Base-by-base conservation (phyloP, 2,329 filamentous ascomycete genomes). In the Venturiaceae sp. region DNA sequence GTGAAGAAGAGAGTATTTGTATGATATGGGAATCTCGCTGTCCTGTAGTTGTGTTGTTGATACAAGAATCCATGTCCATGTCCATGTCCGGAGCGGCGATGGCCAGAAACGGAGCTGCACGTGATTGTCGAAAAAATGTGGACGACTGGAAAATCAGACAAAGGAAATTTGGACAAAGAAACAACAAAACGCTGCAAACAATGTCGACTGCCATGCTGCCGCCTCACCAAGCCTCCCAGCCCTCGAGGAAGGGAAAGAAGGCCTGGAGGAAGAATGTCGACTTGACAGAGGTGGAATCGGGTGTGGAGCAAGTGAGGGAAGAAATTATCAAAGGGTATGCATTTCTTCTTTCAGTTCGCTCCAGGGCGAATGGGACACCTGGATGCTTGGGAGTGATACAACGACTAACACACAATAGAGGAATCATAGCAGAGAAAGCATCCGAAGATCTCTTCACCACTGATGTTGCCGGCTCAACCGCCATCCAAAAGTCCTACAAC, bases 251-350 rank as follows among this genome's bases (percentile, higher is more conserved):
- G 72, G 94, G 95, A 66, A 97, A 97, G 76, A 97, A 95, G 77
- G 92, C 94, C 33, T 99, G 94, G 94, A 83, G 94, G 69, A 99
- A 97, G 74, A 96, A 99, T 75, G 90, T 99, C 72, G 90, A 99
- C 74, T 83, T 97, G 62, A 87, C 89, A 30, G 86, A 95, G 62
- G 83, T 99, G 28, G 82, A 92, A 66, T 77, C 87, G 57, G 94
- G 94, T 61, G 82, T 99, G 34, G 86, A 91, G 62, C 81, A 88
- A 67, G 77, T 95, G 64, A 90, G 94, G 67, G 87, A 95, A 60
- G 88, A 97, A 76, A 87, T 96, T 62, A 94, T 95, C 64, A 82
- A 86, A 41, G 94, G 94, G 90, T 92, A 79, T 61, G 67, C 57
- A 60, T 57, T 47, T n/a, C 26, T 30, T 28, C 30, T 11, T 30